Evolutionary conservation across 139 green algal species (phyloP).

Genomic region (Tetraselmis chui): DNA sequence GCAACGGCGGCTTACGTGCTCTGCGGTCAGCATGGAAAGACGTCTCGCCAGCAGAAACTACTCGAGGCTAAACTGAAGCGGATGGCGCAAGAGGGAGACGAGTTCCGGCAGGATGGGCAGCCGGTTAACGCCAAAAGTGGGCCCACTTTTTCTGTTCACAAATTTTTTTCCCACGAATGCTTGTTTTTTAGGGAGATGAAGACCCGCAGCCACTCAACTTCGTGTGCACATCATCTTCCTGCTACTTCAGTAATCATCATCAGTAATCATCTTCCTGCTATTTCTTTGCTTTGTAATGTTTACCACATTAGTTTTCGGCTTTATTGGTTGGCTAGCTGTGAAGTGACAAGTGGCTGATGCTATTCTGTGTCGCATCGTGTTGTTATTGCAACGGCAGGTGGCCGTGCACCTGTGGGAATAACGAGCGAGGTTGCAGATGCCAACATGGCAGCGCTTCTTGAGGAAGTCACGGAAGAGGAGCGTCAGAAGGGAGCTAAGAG

Average conservation of each 20-base stretch:
- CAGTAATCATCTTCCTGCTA: too few relatives aligned
- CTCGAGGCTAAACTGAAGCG: conserved; percentile 56
- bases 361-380: too few relatives aligned
- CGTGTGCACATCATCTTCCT: too few relatives aligned
- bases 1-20: conserved; percentile 55
- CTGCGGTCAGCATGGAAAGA: conserved; percentile 54
- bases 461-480: conserved; percentile 35
- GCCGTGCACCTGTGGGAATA: conserved; percentile 16
- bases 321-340: too few relatives aligned
- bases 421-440: conserved; percentile 33
- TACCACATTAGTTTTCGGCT: too few relatives aligned
- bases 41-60: conserved; percentile 44
- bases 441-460: conserved; percentile 48
- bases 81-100: conserved; percentile 32
- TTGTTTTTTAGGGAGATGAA: too few relatives aligned
- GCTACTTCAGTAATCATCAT: too few relatives aligned
- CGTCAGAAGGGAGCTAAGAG: conserved; percentile 23
- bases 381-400: background rate
- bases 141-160: too few relatives aligned
- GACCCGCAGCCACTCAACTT: too few relatives aligned
- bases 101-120: conserved; percentile 5
- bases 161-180: too few relatives aligned
- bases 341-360: too few relatives aligned
- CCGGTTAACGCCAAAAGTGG: background rate
- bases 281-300: too few relatives aligned